Percentiles rank a stretch among this genome's conserved stretches.
These are phyloP conservation scores for Bolboschoenus planiculmis DNA, from an alignment of 176 grass and related monocot species.

Conservation along the genomic window DNA sequence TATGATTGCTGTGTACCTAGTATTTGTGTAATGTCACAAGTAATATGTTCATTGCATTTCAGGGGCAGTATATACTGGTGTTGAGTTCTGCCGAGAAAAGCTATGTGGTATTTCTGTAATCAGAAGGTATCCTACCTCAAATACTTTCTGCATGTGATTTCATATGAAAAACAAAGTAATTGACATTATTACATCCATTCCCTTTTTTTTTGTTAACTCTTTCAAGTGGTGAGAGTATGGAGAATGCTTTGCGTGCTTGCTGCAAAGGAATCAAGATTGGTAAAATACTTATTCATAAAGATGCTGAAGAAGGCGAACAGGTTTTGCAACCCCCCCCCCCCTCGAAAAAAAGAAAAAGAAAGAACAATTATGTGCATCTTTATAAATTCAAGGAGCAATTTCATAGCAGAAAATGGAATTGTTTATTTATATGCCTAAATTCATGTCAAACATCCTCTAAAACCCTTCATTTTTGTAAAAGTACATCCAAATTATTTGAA, in stretches of 20 bases:
- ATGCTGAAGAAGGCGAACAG: slow-evolving; percentile 75
- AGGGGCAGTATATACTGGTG: slow-evolving; percentile 74
- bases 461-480: neutral
- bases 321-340: slow-evolving; percentile 22
- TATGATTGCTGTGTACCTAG: neutral
- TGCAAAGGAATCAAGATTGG: slow-evolving; percentile 99
- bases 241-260: slow-evolving; percentile 88
- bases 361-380: neutral
- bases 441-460: neutral
- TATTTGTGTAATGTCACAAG: neutral
- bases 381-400: neutral
- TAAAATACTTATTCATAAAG: slow-evolving; percentile 83
- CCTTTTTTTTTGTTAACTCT: neutral
- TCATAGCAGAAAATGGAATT: neutral
- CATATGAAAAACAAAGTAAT: neutral
- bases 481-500: neutral
- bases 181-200: neutral
- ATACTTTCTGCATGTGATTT: neutral
- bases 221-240: slow-evolving; percentile 97
- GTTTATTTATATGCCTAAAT: neutral
- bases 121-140: slow-evolving; percentile 42
- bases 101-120: slow-evolving; percentile 88
- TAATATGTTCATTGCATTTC: neutral
- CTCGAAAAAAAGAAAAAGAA: neutral
- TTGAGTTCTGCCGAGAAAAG: slow-evolving; percentile 75